Evolutionary conservation across 2,329 filamentous ascomycete genomes (phyloP).

Genomic region (Exophiala sideris): DNA sequence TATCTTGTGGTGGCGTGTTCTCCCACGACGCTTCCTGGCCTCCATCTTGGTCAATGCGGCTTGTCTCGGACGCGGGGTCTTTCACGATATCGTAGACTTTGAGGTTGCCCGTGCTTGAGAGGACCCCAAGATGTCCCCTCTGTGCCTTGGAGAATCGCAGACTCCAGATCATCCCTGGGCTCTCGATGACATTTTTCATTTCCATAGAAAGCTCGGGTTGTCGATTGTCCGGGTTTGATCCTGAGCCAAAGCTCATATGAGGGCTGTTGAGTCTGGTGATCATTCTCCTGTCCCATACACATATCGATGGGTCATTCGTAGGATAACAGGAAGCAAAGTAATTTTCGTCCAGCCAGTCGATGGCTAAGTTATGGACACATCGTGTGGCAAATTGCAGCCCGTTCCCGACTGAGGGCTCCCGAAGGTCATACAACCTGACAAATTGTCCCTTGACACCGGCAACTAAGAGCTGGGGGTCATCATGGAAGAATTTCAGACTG

Average conservation of each 20-base stretch:
- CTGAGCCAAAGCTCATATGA: slow-evolving; percentile 32
- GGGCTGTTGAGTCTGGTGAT: slow-evolving; percentile 38
- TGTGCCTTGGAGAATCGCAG: slow-evolving; percentile 59
- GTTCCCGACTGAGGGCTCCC: slow-evolving; percentile 40
- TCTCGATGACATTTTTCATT: slow-evolving; percentile 53
- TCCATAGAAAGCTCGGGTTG: slow-evolving; percentile 52
- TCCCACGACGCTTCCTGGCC: slow-evolving; percentile 31
- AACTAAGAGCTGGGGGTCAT: slow-evolving; percentile 59
- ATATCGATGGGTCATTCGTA: slow-evolving; percentile 55
- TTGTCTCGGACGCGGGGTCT: slow-evolving; percentile 44
- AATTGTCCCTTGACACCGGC: slow-evolving; percentile 60
- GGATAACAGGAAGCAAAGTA: slow-evolving; percentile 60
- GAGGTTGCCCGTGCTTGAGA: slow-evolving; percentile 59
- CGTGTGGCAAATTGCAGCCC: slow-evolving; percentile 53
- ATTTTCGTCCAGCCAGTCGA: slow-evolving; percentile 63
- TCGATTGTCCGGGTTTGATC: slow-evolving; percentile 33
- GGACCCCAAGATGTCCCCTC: slow-evolving; percentile 55
- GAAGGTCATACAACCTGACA: slow-evolving; percentile 60
- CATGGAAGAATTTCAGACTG: slow-evolving; percentile 62
- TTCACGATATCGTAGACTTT: slow-evolving; percentile 55
- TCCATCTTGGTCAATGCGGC: slow-evolving; percentile 36
- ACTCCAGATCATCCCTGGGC: slow-evolving; percentile 58
- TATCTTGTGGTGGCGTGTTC: slow-evolving; percentile 40
- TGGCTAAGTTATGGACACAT: slow-evolving; percentile 62
- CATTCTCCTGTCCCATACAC: slow-evolving; percentile 60